Base-by-base conservation (phyloP, 805 yeast genomes). In the Nakazawaea wyomingensis region DNA sequence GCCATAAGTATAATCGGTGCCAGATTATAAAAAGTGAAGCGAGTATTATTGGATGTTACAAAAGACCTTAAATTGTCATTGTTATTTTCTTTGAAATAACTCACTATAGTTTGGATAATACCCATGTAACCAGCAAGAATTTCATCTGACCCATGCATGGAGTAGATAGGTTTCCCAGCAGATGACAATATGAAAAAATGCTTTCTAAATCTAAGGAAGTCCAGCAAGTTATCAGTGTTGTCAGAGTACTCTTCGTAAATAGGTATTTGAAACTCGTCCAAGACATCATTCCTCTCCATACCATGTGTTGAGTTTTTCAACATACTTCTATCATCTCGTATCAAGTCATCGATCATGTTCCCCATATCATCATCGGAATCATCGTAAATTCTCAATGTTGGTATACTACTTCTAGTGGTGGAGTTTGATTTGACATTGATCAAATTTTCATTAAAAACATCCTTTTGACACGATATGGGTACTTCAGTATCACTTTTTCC, bases 121-220 rank as follows among this genome's bases (percentile, higher is more conserved):
- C 95, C 96, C 66, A 83, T 78, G 53, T 83, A 82, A 0, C 87
- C 82, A 34, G 85, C 63, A 2, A 83, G 68, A 13, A 78, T 60
- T 29, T 78, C 81, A 41, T 85, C 90, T 2, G 78, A 65, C 2
- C 93, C 95, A 56, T 80, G 77, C 70, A 82, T 68, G 2, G 95
- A 77, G 60, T 83, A 89, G 5, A 89, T 82, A 2, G 95, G 95
- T 57, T 89, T 89, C 0, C 96, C 96, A 1, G 96, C 95, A 2
- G 80, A 66, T 0, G 95, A 85, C 8, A 89, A 65, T 3, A 89
- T 76, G 51, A 86, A 83, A 54, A 83, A 85, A 47, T 88, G 95
- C 57, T 87, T 88, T 35, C 61, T 62, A 21, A 60, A 57, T 3
- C 49, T 35, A 30, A 67, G 59, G 47, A 71, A 71, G 22, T 41